Conservation (phyloP, 495 filamentous ascomycete genomes). For the Umbilicaria muhlenbergii region DNA sequence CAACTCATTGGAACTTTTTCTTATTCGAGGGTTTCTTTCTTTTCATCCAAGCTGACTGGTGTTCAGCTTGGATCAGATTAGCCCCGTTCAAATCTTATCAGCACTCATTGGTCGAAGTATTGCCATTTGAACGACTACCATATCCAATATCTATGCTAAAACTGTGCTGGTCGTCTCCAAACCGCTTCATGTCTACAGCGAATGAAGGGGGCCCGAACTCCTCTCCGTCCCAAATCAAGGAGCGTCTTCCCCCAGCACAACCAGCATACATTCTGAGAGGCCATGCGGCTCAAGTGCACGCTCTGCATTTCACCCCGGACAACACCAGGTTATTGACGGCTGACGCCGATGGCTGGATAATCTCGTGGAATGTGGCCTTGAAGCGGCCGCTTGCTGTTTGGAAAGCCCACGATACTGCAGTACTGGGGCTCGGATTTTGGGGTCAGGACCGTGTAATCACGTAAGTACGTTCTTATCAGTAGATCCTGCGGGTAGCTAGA, state of each 20-base stretch:
- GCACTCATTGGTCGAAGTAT: too few relatives aligned
- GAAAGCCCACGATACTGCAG: conserved; percentile 66
- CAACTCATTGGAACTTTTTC: too few relatives aligned
- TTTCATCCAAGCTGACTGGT: too few relatives aligned
- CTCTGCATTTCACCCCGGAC: conserved; percentile 49
- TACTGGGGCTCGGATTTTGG: conserved; percentile 65
- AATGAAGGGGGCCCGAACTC: too few relatives aligned
- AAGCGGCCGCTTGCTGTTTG: conserved; percentile 76
- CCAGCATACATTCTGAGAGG: conserved; percentile 80
- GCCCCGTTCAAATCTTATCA: too few relatives aligned
- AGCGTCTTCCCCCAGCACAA: conserved; percentile 39
- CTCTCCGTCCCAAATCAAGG: neutral
- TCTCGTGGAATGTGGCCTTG: conserved; percentile 70
- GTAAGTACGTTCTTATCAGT: conserved; percentile 31
- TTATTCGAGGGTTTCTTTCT: too few relatives aligned
- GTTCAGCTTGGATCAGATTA: too few relatives aligned
- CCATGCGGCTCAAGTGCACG: conserved; percentile 69
- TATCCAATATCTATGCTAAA: too few relatives aligned
- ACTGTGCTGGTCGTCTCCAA: too few relatives aligned
- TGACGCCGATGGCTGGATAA: conserved; percentile 80
- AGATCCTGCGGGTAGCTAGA: neutral
- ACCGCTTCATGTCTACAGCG: too few relatives aligned
- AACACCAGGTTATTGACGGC: conserved; percentile 72
- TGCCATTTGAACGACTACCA: too few relatives aligned
- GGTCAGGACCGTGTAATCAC: conserved; percentile 49